Evolutionary conservation across 164 flowering plant species (phyloP).

Genomic region (Warburgia ugandensis): DNA sequence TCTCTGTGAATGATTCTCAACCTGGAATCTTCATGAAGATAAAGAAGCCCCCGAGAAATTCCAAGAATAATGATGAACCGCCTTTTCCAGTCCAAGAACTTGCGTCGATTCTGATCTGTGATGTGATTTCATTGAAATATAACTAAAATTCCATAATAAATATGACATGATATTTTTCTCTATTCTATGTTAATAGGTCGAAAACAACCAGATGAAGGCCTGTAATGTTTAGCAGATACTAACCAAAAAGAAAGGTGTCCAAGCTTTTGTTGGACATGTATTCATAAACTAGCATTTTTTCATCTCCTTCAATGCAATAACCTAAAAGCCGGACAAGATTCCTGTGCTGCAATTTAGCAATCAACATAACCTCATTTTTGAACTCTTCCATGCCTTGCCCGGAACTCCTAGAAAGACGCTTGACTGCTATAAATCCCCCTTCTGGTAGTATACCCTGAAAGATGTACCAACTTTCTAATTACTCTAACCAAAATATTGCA

Average conservation of each 20-base stretch:
- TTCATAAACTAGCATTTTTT: conserved; percentile 7
- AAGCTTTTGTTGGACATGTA: conserved; percentile 24
- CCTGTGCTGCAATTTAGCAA: conserved; percentile 10
- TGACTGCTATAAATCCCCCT: conserved; percentile 9
- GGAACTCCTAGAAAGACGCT: conserved; percentile 7
- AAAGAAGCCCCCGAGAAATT: conserved; percentile 45
- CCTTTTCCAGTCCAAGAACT: conserved; percentile 17
- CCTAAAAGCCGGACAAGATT: conserved; percentile 11
- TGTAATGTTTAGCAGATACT: neutral
- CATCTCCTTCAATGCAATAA: conserved; percentile 5
- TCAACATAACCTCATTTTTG: conserved; percentile 24
- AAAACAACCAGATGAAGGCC: neutral
- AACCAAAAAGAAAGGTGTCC: conserved; percentile 4
- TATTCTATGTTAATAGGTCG: neutral
- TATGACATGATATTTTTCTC: no score
- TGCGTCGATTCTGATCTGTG: neutral
- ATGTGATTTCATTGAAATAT: neutral
- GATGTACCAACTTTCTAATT: neutral
- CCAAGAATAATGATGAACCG: conserved; percentile 28
- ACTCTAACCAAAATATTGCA: neutral
- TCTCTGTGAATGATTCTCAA: conserved; percentile 47
- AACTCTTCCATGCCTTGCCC: conserved; percentile 29
- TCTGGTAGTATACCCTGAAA: conserved; percentile 1
- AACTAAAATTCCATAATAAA: no score
- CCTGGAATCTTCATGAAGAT: conserved; percentile 52